Evolutionary conservation across 257 asterid genomes (phyloP), one percentile per base, ranked within the genome.

Genomic region (Solanum lycopersicoides): DNA sequence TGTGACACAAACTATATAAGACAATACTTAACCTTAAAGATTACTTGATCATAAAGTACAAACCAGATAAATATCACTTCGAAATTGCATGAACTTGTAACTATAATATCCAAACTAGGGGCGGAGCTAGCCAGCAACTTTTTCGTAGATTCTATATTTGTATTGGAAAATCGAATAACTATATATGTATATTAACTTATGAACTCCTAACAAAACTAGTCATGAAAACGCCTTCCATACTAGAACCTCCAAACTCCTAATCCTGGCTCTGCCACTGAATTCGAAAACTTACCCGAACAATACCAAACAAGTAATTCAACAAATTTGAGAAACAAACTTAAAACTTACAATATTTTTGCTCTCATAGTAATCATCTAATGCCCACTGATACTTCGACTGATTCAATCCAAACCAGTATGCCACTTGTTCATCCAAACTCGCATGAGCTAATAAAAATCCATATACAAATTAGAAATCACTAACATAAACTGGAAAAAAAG

Each of bases 331-430:
- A 42, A 45, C 16, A n/a, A 68, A 76, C 85, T 14, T 39, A 25
- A 2, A 71, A 65, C 89, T 91, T 82, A 94, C 99, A 91, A 89
- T 92, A 66, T 87, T 96, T 84, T 91, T 93, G 90, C 85, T 88
- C 87, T 94, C 98, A 59, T 94, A 90, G 91, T 93, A 96, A 92
- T 95, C 96, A 90, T 95, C 96, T 90, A 95, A 91, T 50, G 99
- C 99, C 99, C 99, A 96, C 88, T 96, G 99, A 90, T 96, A 96
- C 88, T 95, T 96, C 6, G 99, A 96, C 91, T 96, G 98, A 89
- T 96, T 94, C 96, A 96, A 89, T 13, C 99, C 99, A 88, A 96
- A 95, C 98, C 98, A 96, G 91, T 94, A 94, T 3, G 99, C 98
- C 83, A 95, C 98, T 23, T 95, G 96, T 88, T 93, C 98, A 86